Percentiles rank a stretch among this genome's conserved stretches.
These are phyloP conservation scores for Oxyria digyna DNA, from an alignment of 148 eudicot species.

Conservation along the genomic window DNA sequence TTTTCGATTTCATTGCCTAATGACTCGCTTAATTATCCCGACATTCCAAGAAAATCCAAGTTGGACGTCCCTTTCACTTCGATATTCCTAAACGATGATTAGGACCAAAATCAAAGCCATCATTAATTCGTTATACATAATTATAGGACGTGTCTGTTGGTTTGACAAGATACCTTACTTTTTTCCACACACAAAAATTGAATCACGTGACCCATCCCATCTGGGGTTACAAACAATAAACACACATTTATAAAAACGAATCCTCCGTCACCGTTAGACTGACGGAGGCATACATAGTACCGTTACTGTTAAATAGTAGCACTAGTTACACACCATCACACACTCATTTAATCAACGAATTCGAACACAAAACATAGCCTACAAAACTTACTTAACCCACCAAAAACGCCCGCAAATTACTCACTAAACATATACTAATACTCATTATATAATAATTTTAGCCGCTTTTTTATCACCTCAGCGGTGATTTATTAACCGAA, in stretches of 20 bases:
- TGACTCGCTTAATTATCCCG: neutral
- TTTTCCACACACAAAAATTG: neutral
- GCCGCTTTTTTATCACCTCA: neutral
- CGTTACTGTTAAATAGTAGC: neutral
- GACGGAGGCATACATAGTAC: neutral
- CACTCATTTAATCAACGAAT: neutral
- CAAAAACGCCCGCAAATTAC: neutral
- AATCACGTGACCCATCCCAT: neutral
- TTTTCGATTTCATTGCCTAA: neutral
- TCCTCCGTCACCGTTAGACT: constrained; percentile 3
- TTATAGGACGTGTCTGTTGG: neutral
- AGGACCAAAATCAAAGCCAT: neutral
- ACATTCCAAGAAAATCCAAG: neutral
- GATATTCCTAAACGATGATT: constrained; percentile 4
- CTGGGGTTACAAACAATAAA: neutral
- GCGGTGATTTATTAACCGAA: neutral
- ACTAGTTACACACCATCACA: constrained; percentile 3
- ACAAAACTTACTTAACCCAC: constrained; percentile 1
- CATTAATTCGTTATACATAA: constrained; percentile 2
- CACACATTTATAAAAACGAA: neutral
- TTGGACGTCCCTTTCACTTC: neutral
- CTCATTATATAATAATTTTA: neutral
- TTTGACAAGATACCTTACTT: neutral
- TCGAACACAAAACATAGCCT: neutral
- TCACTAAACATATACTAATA: neutral